Conservation (phyloP, 495 filamentous ascomycete species). For the Tuber brumale region DNA sequence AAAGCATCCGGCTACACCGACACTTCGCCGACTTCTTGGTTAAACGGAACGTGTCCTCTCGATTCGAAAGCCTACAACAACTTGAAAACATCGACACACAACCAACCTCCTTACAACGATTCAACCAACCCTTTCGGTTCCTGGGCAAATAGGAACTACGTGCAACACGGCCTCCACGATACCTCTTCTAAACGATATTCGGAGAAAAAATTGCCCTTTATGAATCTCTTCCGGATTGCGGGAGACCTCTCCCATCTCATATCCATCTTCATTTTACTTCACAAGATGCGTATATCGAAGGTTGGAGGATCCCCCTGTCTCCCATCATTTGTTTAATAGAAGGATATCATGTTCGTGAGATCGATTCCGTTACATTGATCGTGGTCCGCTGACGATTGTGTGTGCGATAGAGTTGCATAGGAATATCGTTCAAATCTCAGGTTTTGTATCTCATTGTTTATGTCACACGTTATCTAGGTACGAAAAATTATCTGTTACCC, state of each 20-base stretch:
- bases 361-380: not conserved
- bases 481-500: conserved; percentile 10
- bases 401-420: conserved; percentile 72
- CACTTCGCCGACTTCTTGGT: conserved; percentile 2
- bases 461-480: conserved; percentile 71
- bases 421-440: conserved; percentile 97
- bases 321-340: not conserved
- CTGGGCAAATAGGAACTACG: conserved; percentile 13
- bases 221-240: conserved; percentile 37
- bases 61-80: conserved; percentile 25
- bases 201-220: conserved; percentile 22
- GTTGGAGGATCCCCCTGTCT: conserved; percentile 45
- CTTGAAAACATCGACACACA: conserved; percentile 27
- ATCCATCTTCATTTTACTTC: conserved; percentile 88
- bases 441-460: conserved; percentile 89
- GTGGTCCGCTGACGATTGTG: not conserved
- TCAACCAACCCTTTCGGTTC: not conserved
- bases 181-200: conserved; percentile 25
- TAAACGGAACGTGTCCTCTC: conserved; percentile 40
- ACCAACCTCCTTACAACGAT: conserved; percentile 31
- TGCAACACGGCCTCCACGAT: conserved; percentile 24
- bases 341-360: not conserved
- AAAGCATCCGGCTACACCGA: not conserved
- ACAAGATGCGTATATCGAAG: conserved; percentile 88
- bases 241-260: conserved; percentile 84